A percentile compares a stretch with the other conserved stretches of the same genome.
Conservation (phyloP, 768 basidiomycete species). For the Rhizopogon rudus region DNA sequence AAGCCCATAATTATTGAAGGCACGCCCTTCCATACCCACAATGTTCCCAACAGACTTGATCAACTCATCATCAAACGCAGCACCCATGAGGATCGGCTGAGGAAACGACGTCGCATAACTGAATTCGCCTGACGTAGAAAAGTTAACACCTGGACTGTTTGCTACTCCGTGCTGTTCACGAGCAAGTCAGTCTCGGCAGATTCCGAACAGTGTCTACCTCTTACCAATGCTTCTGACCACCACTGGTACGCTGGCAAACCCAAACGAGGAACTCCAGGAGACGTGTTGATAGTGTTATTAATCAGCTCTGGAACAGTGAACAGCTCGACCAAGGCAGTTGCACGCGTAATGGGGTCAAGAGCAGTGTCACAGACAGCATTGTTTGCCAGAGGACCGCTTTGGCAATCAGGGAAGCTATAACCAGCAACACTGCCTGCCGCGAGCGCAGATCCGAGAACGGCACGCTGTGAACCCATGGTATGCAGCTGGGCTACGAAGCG, state of each 20-base stretch:
- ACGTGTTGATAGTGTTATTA: conserved; percentile 43
- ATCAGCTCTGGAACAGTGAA: conserved; percentile 50
- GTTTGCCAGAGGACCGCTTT: conserved; percentile 37
- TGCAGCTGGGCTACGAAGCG: neutral
- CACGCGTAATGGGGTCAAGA: conserved; percentile 40
- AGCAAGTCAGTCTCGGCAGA: neutral
- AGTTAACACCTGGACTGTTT: conserved; percentile 44
- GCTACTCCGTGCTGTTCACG: conserved; percentile 50
- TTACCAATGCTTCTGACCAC: conserved; percentile 57
- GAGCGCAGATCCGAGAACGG: conserved; percentile 3
- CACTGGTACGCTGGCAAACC: conserved; percentile 55
- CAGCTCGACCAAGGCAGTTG: conserved; percentile 41
- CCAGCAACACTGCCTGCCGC: conserved; percentile 2
- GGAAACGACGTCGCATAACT: conserved; percentile 58
- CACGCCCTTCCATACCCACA: conserved; percentile 53
- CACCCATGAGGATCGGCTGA: conserved; percentile 48
- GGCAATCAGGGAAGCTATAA: conserved; percentile 46
- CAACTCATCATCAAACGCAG: conserved; percentile 51
- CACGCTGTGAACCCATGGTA: conserved; percentile 2
- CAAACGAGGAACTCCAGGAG: conserved; percentile 48
- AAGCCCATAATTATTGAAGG: conserved; percentile 50
- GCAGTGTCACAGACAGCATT: conserved; percentile 46
- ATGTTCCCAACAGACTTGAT: conserved; percentile 44
- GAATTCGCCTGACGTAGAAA: conserved; percentile 45
- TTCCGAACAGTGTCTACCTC: conserved; percentile 7